These are phyloP conservation scores for Metschnikowia koreensis DNA, from an alignment of 805 yeast genomes.

Conservation along the genomic window DNA sequence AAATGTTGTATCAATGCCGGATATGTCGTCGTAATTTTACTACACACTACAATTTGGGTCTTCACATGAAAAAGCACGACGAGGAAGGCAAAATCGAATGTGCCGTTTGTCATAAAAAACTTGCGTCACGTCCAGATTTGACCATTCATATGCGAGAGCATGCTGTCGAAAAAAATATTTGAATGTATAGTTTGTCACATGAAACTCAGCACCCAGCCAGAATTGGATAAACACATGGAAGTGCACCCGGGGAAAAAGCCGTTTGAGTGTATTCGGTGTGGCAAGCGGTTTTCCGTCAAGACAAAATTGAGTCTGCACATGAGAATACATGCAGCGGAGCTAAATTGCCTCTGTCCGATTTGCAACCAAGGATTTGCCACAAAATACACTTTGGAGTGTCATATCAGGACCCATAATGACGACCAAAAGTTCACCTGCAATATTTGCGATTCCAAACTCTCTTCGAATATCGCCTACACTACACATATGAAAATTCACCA, in stretches of 20 bases:
- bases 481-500: background rate
- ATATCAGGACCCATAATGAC: background rate
- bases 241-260: background rate
- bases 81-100: background rate
- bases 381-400: background rate
- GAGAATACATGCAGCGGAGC: background rate
- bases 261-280: background rate
- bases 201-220: background rate
- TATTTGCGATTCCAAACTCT: background rate
- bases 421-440: background rate
- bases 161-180: background rate
- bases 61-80: background rate
- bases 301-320: background rate
- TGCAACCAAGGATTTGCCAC: background rate
- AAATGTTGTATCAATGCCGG: background rate
- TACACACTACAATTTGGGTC: background rate
- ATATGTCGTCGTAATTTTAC: background rate
- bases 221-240: background rate
- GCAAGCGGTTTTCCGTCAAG: background rate
- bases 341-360: background rate
- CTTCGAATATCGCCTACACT: background rate
- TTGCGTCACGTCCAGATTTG: background rate
- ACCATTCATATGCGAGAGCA: background rate
- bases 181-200: background rate
- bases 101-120: background rate